A percentile compares a stretch with the other conserved stretches of the same genome.
phyloP scores from a whole-genome alignment of 148 eudicot species.

The Vaccinium darrowii region DNA sequence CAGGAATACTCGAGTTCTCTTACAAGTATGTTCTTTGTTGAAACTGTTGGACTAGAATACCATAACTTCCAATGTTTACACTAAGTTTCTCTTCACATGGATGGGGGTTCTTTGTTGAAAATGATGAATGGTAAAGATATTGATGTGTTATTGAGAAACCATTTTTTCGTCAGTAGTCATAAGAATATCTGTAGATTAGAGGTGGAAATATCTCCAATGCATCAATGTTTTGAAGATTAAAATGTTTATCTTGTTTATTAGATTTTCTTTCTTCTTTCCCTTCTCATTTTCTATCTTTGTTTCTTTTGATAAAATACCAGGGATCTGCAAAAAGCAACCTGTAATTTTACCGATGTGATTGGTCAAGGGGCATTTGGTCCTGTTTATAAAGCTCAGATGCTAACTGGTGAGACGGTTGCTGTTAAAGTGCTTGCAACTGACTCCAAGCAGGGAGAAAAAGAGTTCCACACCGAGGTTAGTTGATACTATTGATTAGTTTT shows the following conservation, averaged over 20 bases:
- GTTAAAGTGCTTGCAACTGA: slow-evolving; percentile 90
- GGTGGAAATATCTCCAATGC: neutral
- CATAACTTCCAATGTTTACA: neutral
- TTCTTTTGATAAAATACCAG: slow-evolving; percentile 34
- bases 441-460: slow-evolving; percentile 92
- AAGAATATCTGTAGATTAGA: neutral
- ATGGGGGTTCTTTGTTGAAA: neutral
- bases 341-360: slow-evolving; percentile 77
- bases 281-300: neutral
- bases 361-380: slow-evolving; percentile 98
- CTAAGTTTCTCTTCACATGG: neutral
- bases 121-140: neutral
- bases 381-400: slow-evolving; percentile 90
- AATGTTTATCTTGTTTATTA: neutral
- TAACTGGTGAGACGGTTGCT: slow-evolving; percentile 89
- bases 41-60: slow-evolving; percentile 7
- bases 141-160: neutral
- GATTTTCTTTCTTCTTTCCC: neutral
- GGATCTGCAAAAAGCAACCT: slow-evolving; percentile 90
- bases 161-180: neutral
- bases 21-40: slow-evolving; percentile 60
- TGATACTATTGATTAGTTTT: neutral
- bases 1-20: slow-evolving; percentile 83
- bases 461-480: slow-evolving; percentile 90
- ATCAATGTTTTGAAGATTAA: neutral